These are phyloP conservation scores for Coniella lustricola DNA, from an alignment of 2,329 filamentous ascomycete genomes.

Conservation along the genomic window DNA sequence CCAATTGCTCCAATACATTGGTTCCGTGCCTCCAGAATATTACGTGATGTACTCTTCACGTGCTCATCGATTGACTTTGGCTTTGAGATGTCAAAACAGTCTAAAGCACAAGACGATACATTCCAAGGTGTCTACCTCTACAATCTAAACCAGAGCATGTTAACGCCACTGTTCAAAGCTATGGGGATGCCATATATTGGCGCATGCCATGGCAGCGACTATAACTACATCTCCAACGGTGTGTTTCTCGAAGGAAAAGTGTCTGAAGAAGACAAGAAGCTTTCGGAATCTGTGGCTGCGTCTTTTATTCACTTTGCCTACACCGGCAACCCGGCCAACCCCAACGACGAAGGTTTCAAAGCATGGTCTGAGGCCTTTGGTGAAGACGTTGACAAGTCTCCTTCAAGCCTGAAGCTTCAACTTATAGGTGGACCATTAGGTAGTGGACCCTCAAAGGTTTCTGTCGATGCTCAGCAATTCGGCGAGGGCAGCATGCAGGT, in stretches of 20 bases:
- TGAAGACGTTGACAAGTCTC: no score
- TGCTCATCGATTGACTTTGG: slow-evolving; percentile 21
- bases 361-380: no score
- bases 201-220: slow-evolving; percentile 21
- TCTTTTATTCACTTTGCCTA: slow-evolving; percentile 22
- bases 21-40: slow-evolving; percentile 19
- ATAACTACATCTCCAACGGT: slow-evolving; percentile 22
- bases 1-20: slow-evolving; percentile 19
- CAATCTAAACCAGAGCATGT: slow-evolving; percentile 25
- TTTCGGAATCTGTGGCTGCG: slow-evolving; percentile 15
- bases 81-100: slow-evolving; percentile 12
- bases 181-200: slow-evolving; percentile 23
- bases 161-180: slow-evolving; percentile 19
- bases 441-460: no score
- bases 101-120: neutral
- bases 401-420: no score
- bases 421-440: no score
- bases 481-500: no score
- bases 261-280: slow-evolving; percentile 14
- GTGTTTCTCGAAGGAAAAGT: slow-evolving; percentile 18
- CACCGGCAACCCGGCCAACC: slow-evolving; percentile 19
- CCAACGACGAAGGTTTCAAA: no score
- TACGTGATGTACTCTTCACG: slow-evolving; percentile 21
- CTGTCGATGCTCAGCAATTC: no score
- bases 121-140: slow-evolving; percentile 20